Percentiles rank a stretch among this genome's conserved stretches.
phyloP scores from a whole-genome alignment of 2,329 filamentous ascomycete species.

The Chaetomium globosum region DNA sequence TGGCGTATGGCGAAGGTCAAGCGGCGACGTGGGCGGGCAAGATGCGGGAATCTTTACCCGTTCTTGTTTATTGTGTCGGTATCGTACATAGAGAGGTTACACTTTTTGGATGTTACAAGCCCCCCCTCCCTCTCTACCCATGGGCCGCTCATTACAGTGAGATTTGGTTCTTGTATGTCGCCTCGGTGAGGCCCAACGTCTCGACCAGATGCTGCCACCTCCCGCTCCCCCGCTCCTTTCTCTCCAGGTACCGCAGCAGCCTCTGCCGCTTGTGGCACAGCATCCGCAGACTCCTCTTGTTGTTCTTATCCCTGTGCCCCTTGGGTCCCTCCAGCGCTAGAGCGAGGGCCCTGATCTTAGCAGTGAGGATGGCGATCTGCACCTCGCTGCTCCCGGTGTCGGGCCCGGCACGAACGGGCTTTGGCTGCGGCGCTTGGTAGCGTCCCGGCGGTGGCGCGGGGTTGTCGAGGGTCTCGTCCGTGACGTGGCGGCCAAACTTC shows the following conservation, averaged over 20 bases:
- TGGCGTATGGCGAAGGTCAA: slow-evolving; percentile 31
- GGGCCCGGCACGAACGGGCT: slow-evolving; percentile 69
- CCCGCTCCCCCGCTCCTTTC: slow-evolving; percentile 86
- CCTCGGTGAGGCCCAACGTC: slow-evolving; percentile 81
- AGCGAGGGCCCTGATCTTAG: slow-evolving; percentile 84
- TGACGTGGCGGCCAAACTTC: slow-evolving; percentile 87
- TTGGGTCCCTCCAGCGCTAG: slow-evolving; percentile 67
- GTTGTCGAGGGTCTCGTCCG: slow-evolving; percentile 64
- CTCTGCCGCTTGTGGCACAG: slow-evolving; percentile 89
- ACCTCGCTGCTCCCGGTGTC: slow-evolving; percentile 97
- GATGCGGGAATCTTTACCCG: slow-evolving; percentile 23
- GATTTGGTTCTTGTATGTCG: slow-evolving; percentile 90
- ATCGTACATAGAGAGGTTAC: slow-evolving; percentile 56
- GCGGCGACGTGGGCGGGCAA: slow-evolving; percentile 21
- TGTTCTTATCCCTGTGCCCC: slow-evolving; percentile 85
- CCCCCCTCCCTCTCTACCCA: slow-evolving; percentile 29
- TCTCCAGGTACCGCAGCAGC: slow-evolving; percentile 80
- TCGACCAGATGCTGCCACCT: slow-evolving; percentile 85
- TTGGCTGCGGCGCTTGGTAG: slow-evolving; percentile 47
- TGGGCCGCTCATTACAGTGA: slow-evolving; percentile 55
- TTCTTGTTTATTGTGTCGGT: slow-evolving; percentile 39
- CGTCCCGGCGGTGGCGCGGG: slow-evolving; percentile 60
- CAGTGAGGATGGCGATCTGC: slow-evolving; percentile 93
- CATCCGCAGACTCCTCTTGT: slow-evolving; percentile 85
- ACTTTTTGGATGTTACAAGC: slow-evolving; percentile 44